Evolutionary conservation across 2,329 filamentous ascomycete genomes (phyloP), one percentile per base, ranked within the genome.

Genomic region (Rhytidhysteron rufulum): DNA sequence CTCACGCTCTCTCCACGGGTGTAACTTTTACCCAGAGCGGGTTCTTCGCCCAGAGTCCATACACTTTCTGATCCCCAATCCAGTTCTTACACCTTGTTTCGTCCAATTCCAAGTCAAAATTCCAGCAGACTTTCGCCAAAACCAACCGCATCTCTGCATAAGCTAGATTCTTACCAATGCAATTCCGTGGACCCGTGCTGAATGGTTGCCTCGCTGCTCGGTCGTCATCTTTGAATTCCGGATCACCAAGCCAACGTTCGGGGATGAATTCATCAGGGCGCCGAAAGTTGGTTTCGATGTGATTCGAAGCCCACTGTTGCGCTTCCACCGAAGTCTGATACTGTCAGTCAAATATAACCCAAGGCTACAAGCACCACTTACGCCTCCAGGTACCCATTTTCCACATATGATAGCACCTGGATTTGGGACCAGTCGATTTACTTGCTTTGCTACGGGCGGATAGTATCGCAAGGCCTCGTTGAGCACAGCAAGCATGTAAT

Each of bases 101-200:
- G n/a, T n/a, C n/a, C n/a, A n/a, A n/a, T n/a, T n/a, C n/a, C n/a
- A n/a, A n/a, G n/a, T n/a, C n/a, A n/a, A n/a, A n/a, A n/a, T n/a
- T n/a, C n/a, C n/a, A n/a, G n/a, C n/a, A n/a, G n/a, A n/a, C n/a
- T n/a, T n/a, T n/a, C n/a, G n/a, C n/a, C n/a, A n/a, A n/a, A n/a
- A n/a, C n/a, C n/a, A n/a, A n/a, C n/a, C n/a, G n/a, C n/a, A n/a
- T n/a, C n/a, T n/a, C n/a, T n/a, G n/a, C n/a, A n/a, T n/a, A n/a
- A n/a, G n/a, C n/a, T n/a, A n/a, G n/a, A n/a, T n/a, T n/a, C n/a
- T n/a, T n/a, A 6, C 60, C 61, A 3, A 63, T 43, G 37, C 62
- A 65, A 19, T 54, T 57, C 3, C 54, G 49, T 11, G 60, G 54
- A 1, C 62, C 60, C 21, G 51, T 48, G 2, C 55, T 56, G 30